Percentiles rank a stretch among this genome's conserved stretches.
phyloP scores from a whole-genome alignment of 371 early-diverging fungal species.

The Conidiobolus incongruus region DNA sequence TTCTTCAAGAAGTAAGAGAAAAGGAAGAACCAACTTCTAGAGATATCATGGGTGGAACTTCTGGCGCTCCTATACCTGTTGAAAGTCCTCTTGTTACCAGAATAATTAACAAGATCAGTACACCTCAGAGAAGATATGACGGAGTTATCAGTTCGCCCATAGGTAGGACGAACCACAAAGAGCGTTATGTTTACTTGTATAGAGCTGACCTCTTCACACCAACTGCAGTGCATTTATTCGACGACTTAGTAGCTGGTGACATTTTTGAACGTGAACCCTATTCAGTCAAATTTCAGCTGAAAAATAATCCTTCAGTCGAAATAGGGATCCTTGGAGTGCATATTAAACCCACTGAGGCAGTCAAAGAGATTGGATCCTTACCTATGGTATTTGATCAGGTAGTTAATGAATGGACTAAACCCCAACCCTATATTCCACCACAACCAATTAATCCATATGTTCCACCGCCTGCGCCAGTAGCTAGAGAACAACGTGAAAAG shows the following conservation, averaged over 20 bases:
- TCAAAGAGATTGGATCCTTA: neutral
- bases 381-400: neutral
- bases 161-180: neutral
- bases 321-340: neutral
- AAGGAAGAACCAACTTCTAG: neutral
- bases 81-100: neutral
- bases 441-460: neutral
- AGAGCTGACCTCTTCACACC: neutral
- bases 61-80: no score
- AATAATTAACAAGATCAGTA: neutral
- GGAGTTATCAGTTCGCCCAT: neutral
- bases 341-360: constrained; percentile 1
- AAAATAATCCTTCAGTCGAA: neutral
- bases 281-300: neutral
- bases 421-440: neutral
- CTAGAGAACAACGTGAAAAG: neutral
- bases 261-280: constrained; percentile 2
- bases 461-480: neutral
- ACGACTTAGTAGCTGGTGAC: neutral
- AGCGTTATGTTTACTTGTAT: constrained; percentile 1
- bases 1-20: constrained; percentile 3
- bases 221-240: neutral
- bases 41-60: neutral
- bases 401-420: neutral
- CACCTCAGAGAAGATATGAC: neutral